phyloP scores from a whole-genome alignment of 1,139 yeast species.

The Lodderomyces theae region DNA sequence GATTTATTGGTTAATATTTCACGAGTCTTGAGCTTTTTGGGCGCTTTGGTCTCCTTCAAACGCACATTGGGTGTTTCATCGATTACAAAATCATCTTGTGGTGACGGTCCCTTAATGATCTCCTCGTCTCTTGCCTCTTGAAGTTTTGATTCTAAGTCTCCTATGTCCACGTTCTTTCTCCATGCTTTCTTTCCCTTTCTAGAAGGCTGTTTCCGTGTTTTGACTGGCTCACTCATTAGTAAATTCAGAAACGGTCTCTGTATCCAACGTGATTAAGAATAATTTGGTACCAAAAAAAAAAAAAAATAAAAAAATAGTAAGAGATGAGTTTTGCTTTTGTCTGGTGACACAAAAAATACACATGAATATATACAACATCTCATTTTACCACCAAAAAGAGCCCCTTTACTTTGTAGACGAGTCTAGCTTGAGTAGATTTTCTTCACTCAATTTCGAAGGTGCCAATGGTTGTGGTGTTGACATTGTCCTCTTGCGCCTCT shows the following conservation, averaged over 20 bases:
- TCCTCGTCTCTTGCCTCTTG: conserved; percentile 69
- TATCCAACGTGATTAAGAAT: not conserved
- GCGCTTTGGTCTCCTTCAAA: conserved; percentile 18
- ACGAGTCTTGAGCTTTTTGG: conserved; percentile 58
- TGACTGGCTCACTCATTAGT: conserved; percentile 10
- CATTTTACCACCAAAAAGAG: not conserved
- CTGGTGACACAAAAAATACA: not conserved
- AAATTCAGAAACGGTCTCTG: not conserved
- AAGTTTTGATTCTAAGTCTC: conserved; percentile 69
- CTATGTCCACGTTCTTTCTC: conserved; percentile 91
- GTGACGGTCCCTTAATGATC: conserved; percentile 55
- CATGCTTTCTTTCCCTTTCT: conserved; percentile 93
- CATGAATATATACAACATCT: not conserved
- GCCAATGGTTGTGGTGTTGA: conserved; percentile 4
- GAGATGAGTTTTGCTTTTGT: conserved; percentile 1
- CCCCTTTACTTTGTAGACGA: not conserved
- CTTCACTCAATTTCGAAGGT: conserved; percentile 24
- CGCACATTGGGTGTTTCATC: conserved; percentile 47
- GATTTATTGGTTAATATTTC: conserved; percentile 79
- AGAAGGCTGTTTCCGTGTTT: conserved; percentile 51
- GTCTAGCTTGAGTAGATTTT: conserved; percentile 23
- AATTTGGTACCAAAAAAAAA: no score
- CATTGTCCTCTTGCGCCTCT: conserved; percentile 33
- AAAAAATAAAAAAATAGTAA: no score
- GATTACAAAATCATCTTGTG: conserved; percentile 56